Base-by-base conservation (phyloP, 2,329 filamentous ascomycete genomes). In the Fusarium sp. region DNA sequence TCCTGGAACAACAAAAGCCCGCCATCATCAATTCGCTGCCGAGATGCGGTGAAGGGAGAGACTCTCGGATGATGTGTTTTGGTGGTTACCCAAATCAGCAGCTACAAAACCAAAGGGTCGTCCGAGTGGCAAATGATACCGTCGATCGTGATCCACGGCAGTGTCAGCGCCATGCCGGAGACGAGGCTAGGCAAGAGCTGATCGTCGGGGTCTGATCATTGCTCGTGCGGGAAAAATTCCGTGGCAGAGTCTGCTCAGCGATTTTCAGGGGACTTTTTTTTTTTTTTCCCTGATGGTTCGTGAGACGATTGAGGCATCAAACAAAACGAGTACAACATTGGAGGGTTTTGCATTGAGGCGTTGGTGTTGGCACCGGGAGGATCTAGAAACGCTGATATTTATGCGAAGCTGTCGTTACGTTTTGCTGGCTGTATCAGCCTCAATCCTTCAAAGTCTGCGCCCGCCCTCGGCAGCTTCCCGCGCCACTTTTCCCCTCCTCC, bases 101-200 rank as follows among this genome's bases (percentile, higher is more conserved):
- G 62, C 68, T 57, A 60, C 60, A 52, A 52, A 65, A 69, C 71
- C 61, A 69, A 61, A 72, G 64, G 60, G 61, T 74, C 35, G 35
- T 63, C 64, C 40, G 62, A 68, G 61, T 52, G 74, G 71, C 67
- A 69, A 69, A 75, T 70, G 63, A 66, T 65, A 38, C 20, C 57
- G 75, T 66, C 70, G 75, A 77, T 77, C 75, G 58, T 11, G 42
- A 68, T 59, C 54, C 36, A 65, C 68, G 58, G 56, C 16, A 58
- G 59, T 52, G 35, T 36, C 50, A 54, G 57, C 42, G 65, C 42
- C 63, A 68, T 47, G 31, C 45, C 52, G 50, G 25, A 60, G 63
- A 65, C n/a, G 36, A 63, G 29, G 61, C 54, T 65, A 64, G 47
- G 60, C 56, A 60, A 56, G 47, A 63, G 68, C 40, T 58, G 76